These are phyloP conservation scores for Barnettozyma hawaiiensis DNA, from an alignment of 1,139 yeast species.

Conservation along the genomic window DNA sequence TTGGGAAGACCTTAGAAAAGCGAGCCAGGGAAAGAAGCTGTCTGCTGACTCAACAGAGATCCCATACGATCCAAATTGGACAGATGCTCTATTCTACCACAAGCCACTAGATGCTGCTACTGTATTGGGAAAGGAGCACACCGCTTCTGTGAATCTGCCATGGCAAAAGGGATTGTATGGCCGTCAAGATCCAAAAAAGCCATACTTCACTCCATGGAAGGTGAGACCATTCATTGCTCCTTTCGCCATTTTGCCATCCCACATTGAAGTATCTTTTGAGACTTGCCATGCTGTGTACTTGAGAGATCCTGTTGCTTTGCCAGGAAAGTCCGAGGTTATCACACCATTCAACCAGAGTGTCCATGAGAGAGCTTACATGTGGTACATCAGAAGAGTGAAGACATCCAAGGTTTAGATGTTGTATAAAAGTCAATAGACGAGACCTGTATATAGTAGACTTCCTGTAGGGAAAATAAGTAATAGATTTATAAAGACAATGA, in stretches of 20 bases:
- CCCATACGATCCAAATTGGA: conserved; percentile 54
- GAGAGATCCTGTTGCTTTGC: conserved; percentile 96
- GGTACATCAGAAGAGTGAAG: conserved; percentile 63
- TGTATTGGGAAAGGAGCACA: conserved; percentile 48
- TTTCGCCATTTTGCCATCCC: conserved; percentile 87
- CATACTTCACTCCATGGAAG: conserved; percentile 94
- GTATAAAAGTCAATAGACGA: not conserved
- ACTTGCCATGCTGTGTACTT: conserved; percentile 94
- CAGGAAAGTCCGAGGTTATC: conserved; percentile 94
- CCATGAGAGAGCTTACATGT: conserved; percentile 95
- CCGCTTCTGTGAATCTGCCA: conserved; percentile 48
- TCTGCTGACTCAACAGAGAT: conserved; percentile 24
- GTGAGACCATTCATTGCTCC: conserved; percentile 93
- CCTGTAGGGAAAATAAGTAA: too few relatives aligned
- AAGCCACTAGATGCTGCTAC: conserved; percentile 47
- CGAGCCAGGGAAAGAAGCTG: conserved; percentile 24
- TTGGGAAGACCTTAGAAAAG: conserved; percentile 27
- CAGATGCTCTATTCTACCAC: conserved; percentile 45
- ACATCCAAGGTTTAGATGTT: conserved; percentile 14
- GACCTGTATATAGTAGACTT: not conserved
- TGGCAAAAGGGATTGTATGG: conserved; percentile 76
- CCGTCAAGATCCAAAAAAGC: conserved; percentile 65
- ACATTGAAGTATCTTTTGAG: conserved; percentile 80
- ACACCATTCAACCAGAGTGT: conserved; percentile 80
- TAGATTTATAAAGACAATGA: too few relatives aligned